A percentile compares a stretch with the other conserved stretches of the same genome.
phyloP scores from a whole-genome alignment of 2,329 filamentous ascomycete genomes.

The Drechslerella stenobrocha region DNA sequence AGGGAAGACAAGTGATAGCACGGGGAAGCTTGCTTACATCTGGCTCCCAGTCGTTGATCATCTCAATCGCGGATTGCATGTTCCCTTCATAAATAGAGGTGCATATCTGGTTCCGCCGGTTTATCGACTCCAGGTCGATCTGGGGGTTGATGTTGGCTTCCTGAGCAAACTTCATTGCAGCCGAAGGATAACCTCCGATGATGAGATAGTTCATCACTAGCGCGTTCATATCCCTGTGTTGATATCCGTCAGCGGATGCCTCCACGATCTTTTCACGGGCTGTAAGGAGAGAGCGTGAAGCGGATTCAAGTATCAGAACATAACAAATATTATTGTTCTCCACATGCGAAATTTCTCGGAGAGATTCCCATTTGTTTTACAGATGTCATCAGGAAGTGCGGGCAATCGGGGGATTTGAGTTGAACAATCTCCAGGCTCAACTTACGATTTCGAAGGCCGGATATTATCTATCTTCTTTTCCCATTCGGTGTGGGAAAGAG shows the following conservation, averaged over 20 bases:
- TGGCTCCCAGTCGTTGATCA: slow-evolving; percentile 85
- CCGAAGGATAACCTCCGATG: slow-evolving; percentile 89
- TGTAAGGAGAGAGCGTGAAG: slow-evolving; percentile 20
- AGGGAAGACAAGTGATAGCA: no score
- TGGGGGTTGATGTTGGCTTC: slow-evolving; percentile 84
- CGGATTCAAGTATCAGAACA: slow-evolving; percentile 62
- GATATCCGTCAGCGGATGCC: slow-evolving; percentile 53
- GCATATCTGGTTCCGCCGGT: slow-evolving; percentile 77
- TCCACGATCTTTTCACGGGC: neutral
- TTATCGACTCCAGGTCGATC: slow-evolving; percentile 72
- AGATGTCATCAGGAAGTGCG: slow-evolving; percentile 71
- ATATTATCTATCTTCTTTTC: slow-evolving; percentile 79
- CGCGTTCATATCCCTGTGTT: slow-evolving; percentile 82
- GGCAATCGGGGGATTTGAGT: slow-evolving; percentile 50
- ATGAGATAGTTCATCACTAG: slow-evolving; percentile 96
- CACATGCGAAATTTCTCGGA: slow-evolving; percentile 85
- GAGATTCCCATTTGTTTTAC: slow-evolving; percentile 99
- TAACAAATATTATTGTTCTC: slow-evolving; percentile 70
- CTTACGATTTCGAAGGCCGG: slow-evolving; percentile 87
- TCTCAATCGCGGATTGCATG: slow-evolving; percentile 80
- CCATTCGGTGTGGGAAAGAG: slow-evolving; percentile 61
- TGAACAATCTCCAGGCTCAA: slow-evolving; percentile 51
- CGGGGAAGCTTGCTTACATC: slow-evolving; percentile 68
- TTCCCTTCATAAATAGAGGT: slow-evolving; percentile 82
- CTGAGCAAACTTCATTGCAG: slow-evolving; percentile 87